Percentiles rank a stretch among this genome's conserved stretches.
phyloP scores from a whole-genome alignment of 2,329 filamentous ascomycete species.

The Penicillium sp. region DNA sequence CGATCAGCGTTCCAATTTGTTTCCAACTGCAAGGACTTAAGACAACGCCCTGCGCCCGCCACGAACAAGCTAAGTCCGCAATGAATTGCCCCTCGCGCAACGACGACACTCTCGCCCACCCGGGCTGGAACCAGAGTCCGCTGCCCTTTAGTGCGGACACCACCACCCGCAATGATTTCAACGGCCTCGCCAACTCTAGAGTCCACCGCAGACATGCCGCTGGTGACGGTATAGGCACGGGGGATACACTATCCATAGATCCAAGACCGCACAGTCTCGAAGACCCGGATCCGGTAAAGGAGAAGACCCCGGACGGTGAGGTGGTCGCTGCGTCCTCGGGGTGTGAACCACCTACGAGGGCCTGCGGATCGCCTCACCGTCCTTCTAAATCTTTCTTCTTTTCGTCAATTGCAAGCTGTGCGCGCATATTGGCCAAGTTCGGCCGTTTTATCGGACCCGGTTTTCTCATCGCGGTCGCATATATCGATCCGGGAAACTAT shows the following conservation, averaged over 20 bases:
- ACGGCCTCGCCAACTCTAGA: slow-evolving; percentile 59
- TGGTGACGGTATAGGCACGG: slow-evolving; percentile 19
- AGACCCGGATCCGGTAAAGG: slow-evolving; percentile 20
- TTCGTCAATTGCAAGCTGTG: slow-evolving; percentile 18
- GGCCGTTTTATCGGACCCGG: slow-evolving; percentile 48
- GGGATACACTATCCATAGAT: slow-evolving; percentile 24
- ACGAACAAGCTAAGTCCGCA: slow-evolving; percentile 1
- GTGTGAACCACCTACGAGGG: slow-evolving; percentile 28
- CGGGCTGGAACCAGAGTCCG: slow-evolving; percentile 62
- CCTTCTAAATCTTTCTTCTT: slow-evolving; percentile 19
- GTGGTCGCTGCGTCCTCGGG: slow-evolving; percentile 30
- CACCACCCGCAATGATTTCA: slow-evolving; percentile 62
- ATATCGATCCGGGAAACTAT: slow-evolving; percentile 53
- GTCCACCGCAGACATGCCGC: slow-evolving; percentile 44
- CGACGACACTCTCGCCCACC: slow-evolving; percentile 54
- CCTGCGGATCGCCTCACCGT: slow-evolving; percentile 34
- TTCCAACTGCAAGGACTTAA: slow-evolving; percentile 8
- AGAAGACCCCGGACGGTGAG: slow-evolving; percentile 27
- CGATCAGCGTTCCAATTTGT: slow-evolving; percentile 1
- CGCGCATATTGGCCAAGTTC: slow-evolving; percentile 40
- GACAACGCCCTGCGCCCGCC: background rate
- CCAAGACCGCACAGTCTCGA: slow-evolving; percentile 21
- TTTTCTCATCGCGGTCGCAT: slow-evolving; percentile 50
- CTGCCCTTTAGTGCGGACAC: slow-evolving; percentile 57
- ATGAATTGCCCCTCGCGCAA: slow-evolving; percentile 68